Evolutionary conservation across 148 eudicot species (phyloP).

Genomic region (Rhododendron mucronatum): DNA sequence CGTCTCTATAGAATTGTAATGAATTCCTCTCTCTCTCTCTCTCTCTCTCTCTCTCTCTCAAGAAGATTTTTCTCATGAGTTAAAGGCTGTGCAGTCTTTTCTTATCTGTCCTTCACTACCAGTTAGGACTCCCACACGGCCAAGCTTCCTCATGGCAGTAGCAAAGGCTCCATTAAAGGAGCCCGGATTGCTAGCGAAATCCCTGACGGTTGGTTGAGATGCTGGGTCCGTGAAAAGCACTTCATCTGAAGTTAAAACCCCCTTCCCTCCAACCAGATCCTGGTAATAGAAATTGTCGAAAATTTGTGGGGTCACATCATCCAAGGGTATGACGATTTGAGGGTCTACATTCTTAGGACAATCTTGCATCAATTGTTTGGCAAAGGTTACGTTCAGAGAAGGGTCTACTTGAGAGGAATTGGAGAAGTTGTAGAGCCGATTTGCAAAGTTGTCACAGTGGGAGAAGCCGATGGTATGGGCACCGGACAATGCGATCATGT

Average conservation of each 20-base stretch:
- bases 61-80: conserved; percentile 20
- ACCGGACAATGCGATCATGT: conserved; percentile 63
- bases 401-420: conserved; percentile 40
- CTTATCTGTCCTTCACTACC: conserved; percentile 76
- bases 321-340: conserved; percentile 32
- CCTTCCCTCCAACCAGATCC: conserved; percentile 33
- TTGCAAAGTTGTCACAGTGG: conserved; percentile 52
- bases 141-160: conserved; percentile 58
- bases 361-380: conserved; percentile 33
- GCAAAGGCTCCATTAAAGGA: conserved; percentile 46
- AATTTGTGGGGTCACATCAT: conserved; percentile 34
- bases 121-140: conserved; percentile 57
- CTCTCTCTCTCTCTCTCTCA: background rate
- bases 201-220: conserved; percentile 35
- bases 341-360: conserved; percentile 49
- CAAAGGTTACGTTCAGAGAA: conserved; percentile 40
- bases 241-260: conserved; percentile 62
- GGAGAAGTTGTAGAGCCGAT: conserved; percentile 53
- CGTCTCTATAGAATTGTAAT: background rate
- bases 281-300: conserved; percentile 61
- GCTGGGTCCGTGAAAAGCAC: conserved; percentile 37
- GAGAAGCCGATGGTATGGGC: conserved; percentile 55
- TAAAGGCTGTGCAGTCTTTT: conserved; percentile 57
- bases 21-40: background rate
- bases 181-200: conserved; percentile 39